Conservation (phyloP, 768 basidiomycete genomes). For the Tulasnella sp. region DNA sequence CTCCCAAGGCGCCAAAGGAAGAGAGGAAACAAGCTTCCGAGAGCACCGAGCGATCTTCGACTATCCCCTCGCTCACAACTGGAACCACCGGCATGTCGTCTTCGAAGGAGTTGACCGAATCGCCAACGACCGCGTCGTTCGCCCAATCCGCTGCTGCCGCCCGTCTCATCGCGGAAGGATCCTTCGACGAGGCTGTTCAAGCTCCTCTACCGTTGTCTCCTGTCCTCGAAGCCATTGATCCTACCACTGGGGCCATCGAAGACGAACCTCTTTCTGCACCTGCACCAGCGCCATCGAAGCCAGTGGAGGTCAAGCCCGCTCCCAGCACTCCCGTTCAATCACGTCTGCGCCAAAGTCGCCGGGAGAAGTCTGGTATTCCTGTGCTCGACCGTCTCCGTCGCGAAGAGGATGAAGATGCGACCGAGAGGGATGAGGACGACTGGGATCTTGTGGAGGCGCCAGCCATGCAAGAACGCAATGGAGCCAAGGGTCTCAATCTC, state of each 20-base stretch:
- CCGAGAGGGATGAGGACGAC: slow-evolving; percentile 62
- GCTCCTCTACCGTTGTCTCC: slow-evolving; percentile 7
- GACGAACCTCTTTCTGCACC: not conserved
- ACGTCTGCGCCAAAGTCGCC: slow-evolving; percentile 32
- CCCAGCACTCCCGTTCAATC: slow-evolving; percentile 29
- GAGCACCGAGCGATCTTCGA: not conserved
- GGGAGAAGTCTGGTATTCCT: slow-evolving; percentile 76
- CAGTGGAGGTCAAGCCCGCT: slow-evolving; percentile 26
- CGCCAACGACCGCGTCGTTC: not conserved
- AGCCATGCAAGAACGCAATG: slow-evolving; percentile 74
- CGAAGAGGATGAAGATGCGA: slow-evolving; percentile 38
- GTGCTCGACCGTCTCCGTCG: slow-evolving; percentile 66
- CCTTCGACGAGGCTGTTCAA: not conserved
- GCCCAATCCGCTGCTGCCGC: not conserved
- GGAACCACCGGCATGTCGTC: slow-evolving; percentile 3
- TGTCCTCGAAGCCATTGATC: slow-evolving; percentile 8
- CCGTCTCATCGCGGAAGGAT: not conserved
- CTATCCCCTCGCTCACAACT: not conserved
- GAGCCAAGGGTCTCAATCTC: slow-evolving; percentile 67
- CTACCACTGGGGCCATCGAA: not conserved
- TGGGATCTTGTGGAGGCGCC: slow-evolving; percentile 86
- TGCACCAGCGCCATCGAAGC: not conserved
- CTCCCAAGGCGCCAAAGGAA: slow-evolving; percentile 33
- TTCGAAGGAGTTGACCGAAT: not conserved
- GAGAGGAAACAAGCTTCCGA: not conserved